Conservation (phyloP, 1,139 yeast species). For the Kluyveromyces sp. region DNA sequence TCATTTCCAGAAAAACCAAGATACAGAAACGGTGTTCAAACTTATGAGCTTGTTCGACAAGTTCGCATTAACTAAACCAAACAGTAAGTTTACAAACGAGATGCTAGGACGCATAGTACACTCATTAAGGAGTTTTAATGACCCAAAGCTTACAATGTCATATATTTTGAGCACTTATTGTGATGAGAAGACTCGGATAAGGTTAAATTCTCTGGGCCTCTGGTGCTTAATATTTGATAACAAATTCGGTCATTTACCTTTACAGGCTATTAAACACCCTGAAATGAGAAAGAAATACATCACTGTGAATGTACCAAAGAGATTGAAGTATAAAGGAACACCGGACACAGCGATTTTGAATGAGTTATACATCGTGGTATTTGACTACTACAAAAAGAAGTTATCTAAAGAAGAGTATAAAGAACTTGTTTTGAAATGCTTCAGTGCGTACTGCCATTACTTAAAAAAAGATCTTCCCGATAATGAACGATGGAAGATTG, state of each 20-base stretch:
- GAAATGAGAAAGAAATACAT: background rate
- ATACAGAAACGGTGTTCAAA: constrained; percentile 19
- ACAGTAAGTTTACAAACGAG: constrained; percentile 13
- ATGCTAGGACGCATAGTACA: constrained; percentile 15
- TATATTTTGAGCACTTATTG: constrained; percentile 17
- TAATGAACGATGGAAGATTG: constrained; percentile 10
- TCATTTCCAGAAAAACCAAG: constrained; percentile 13
- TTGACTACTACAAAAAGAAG: constrained; percentile 9
- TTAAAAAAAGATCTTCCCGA: constrained; percentile 3
- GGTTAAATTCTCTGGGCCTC: constrained; percentile 23
- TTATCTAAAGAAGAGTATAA: constrained; percentile 11
- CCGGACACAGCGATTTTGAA: constrained; percentile 15
- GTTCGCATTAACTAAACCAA: constrained; percentile 7
- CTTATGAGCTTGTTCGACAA: constrained; percentile 11
- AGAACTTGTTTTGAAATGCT: constrained; percentile 15
- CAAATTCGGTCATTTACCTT: background rate
- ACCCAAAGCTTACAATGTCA: constrained; percentile 20
- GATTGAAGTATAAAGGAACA: constrained; percentile 5
- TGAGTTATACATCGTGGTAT: constrained; percentile 19
- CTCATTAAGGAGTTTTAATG: constrained; percentile 21
- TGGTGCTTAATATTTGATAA: constrained; percentile 14
- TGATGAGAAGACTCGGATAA: constrained; percentile 8
- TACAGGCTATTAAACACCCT: background rate
- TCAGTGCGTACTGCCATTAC: constrained; percentile 14
- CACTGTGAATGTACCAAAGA: constrained; percentile 4